Evolutionary conservation across 345 rosid genomes (phyloP).

Genomic region (Lepidium africanum): DNA sequence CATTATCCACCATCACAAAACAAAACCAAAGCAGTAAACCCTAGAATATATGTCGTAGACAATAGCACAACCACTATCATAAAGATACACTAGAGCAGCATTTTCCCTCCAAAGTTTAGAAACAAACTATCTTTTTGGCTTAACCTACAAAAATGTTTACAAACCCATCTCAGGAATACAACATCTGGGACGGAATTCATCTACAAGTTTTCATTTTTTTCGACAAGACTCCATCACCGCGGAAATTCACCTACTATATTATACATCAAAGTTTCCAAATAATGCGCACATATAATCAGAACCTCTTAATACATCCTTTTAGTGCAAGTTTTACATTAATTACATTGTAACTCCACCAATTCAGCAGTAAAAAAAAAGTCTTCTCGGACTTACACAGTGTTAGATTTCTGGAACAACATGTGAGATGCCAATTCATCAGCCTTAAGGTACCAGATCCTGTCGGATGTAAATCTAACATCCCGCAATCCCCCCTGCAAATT

Average conservation of each 20-base stretch:
- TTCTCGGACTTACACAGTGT: slow-evolving; percentile 49
- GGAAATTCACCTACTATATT: not conserved
- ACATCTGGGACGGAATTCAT: not conserved
- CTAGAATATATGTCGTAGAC: not conserved
- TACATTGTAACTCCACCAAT: not conserved
- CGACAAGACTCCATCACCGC: slow-evolving; percentile 8
- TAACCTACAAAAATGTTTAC: not conserved
- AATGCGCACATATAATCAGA: not conserved
- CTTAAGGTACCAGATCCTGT: slow-evolving; percentile 63
- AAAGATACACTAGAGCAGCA: slow-evolving; percentile 1
- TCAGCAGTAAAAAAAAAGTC: slow-evolving; percentile 2
- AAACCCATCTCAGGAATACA: slow-evolving; percentile 7
- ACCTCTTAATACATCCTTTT: not conserved
- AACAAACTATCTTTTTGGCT: not conserved
- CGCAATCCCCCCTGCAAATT: slow-evolving; percentile 55
- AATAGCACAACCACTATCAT: slow-evolving; percentile 3
- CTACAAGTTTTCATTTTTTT: not conserved
- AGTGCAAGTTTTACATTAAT: not conserved
- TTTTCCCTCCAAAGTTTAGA: not conserved
- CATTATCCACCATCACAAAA: slow-evolving; percentile 8
- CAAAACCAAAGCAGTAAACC: slow-evolving; percentile 1
- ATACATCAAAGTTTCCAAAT: not conserved
- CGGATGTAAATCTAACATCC: slow-evolving; percentile 67
- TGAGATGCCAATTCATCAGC: slow-evolving; percentile 51
- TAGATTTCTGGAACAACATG: slow-evolving; percentile 33